These are phyloP conservation scores for Ophiocordyceps polyrhachis-furcata DNA, from an alignment of 2,329 filamentous ascomycete species.

Conservation along the genomic window DNA sequence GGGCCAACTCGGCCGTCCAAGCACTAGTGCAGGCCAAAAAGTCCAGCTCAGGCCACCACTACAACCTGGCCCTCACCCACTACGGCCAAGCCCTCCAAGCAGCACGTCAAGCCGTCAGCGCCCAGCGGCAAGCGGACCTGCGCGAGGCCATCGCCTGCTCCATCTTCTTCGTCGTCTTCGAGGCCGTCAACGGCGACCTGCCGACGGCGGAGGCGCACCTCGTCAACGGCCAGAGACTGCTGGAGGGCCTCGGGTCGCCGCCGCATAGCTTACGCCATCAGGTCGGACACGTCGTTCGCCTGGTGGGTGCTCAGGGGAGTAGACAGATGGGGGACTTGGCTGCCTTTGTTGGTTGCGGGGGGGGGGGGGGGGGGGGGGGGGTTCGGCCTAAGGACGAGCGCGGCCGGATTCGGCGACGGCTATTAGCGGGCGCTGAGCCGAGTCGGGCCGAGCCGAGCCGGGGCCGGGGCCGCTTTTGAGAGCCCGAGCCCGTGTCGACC, in stretches of 20 bases:
- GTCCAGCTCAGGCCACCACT: slow-evolving; percentile 7
- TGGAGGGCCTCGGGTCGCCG: slow-evolving; percentile 12
- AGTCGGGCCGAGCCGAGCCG: too few species aligned
- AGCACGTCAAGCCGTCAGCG: slow-evolving; percentile 6
- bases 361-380: too few species aligned
- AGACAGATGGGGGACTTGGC: not conserved
- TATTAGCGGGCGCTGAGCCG: not conserved
- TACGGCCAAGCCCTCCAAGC: slow-evolving; percentile 15
- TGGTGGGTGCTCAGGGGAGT: not conserved
- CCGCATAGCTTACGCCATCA: slow-evolving; percentile 4
- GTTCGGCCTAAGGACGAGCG: too few species aligned
- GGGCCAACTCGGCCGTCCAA: slow-evolving; percentile 19
- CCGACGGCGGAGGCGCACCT: slow-evolving; percentile 16
- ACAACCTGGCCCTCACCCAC: slow-evolving; percentile 13
- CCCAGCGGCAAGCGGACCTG: slow-evolving; percentile 4
- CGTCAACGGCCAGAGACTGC: slow-evolving; percentile 16
- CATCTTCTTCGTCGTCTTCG: slow-evolving; percentile 19
- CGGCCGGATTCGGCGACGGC: not conserved
- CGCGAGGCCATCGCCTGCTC: slow-evolving; percentile 15
- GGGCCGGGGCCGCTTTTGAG: not conserved
- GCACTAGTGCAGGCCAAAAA: slow-evolving; percentile 12
- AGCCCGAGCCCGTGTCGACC: not conserved
- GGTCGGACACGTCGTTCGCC: slow-evolving; percentile 4
- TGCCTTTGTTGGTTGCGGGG: not conserved
- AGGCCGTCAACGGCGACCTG: slow-evolving; percentile 17